Percentiles rank a stretch among this genome's conserved stretches.
These are phyloP conservation scores for Leptographium galeiforme DNA, from an alignment of 2,329 filamentous ascomycete species.

Conservation along the genomic window DNA sequence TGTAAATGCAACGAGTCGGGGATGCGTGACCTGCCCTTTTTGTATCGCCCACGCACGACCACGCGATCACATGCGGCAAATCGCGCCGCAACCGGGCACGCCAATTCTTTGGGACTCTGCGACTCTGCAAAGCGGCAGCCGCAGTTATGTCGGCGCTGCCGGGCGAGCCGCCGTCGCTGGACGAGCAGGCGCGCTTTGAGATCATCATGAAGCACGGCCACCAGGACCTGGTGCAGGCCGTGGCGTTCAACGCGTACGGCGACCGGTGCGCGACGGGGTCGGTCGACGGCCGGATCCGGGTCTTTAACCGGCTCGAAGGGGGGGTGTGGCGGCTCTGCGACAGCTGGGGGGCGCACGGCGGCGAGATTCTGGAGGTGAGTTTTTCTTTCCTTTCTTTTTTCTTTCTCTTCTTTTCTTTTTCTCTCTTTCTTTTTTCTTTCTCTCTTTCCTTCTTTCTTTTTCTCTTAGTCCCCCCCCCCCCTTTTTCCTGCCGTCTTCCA, in stretches of 20 bases:
- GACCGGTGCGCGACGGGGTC: constrained; percentile 84
- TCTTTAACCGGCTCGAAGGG: constrained; percentile 75
- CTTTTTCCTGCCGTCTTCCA: not conserved
- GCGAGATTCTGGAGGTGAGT: constrained; percentile 74
- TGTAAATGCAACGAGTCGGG: too few relatives aligned
- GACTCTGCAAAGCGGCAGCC: too few relatives aligned
- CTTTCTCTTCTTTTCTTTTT: not conserved
- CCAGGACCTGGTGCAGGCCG: constrained; percentile 67
- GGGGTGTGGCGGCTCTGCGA: constrained; percentile 70
- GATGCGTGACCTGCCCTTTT: too few relatives aligned
- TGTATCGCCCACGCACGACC: too few relatives aligned
- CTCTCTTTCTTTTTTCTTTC: not conserved
- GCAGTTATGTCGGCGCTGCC: constrained; percentile 14
- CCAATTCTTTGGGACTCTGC: too few relatives aligned
- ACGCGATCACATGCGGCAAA: too few relatives aligned
- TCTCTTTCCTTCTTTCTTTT: not conserved
- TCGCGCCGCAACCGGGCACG: too few relatives aligned
- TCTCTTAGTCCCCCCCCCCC: too few relatives aligned
- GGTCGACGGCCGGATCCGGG: constrained; percentile 82
- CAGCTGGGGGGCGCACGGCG: constrained; percentile 80
- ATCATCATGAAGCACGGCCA: constrained; percentile 60
- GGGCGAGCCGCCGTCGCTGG: constrained; percentile 18
- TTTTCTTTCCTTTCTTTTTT: not conserved
- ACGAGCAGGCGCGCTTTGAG: constrained; percentile 37
- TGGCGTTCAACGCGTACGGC: constrained; percentile 85